Evolutionary conservation across 2,329 filamentous ascomycete species (phyloP).

Genomic region (Xylaria hypoxylon): DNA sequence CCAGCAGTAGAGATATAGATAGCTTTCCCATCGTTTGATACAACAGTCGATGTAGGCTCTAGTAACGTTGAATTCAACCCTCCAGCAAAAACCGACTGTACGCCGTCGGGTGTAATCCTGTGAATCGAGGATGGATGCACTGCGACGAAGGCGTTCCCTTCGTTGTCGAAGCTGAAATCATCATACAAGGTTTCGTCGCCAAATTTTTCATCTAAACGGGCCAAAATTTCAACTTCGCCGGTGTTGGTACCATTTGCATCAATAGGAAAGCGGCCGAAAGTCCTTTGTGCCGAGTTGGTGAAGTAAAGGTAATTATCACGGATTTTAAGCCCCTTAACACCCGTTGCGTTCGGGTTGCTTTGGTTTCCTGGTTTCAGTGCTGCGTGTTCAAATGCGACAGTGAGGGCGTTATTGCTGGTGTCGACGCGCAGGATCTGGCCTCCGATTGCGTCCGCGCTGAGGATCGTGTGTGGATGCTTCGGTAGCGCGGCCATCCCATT

Average conservation of each 20-base stretch:
- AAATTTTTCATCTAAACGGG: slow-evolving; percentile 5
- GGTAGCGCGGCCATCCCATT: slow-evolving; percentile 41
- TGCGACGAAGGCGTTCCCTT: slow-evolving; percentile 40
- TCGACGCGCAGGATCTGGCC: slow-evolving; percentile 41
- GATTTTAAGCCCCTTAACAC: slow-evolving; percentile 39
- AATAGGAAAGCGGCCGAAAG: slow-evolving; percentile 33
- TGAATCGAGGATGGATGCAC: slow-evolving; percentile 38
- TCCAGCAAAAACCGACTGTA: slow-evolving; percentile 35
- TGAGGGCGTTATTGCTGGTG: slow-evolving; percentile 27
- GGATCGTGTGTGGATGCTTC: slow-evolving; percentile 31
- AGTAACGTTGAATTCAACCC: slow-evolving; percentile 26
- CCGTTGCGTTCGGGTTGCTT: slow-evolving; percentile 21
- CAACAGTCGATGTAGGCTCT: slow-evolving; percentile 38
- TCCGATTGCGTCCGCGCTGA: slow-evolving; percentile 37
- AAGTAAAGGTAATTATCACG: slow-evolving; percentile 41
- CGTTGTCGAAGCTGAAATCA: slow-evolving; percentile 40
- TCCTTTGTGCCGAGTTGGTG: slow-evolving; percentile 41
- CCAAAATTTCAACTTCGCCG: slow-evolving; percentile 38
- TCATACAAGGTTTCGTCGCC: slow-evolving; percentile 29
- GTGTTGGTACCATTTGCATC: slow-evolving; percentile 33
- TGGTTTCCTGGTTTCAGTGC: slow-evolving; percentile 24
- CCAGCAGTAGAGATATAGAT: slow-evolving; percentile 42
- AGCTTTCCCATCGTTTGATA: slow-evolving; percentile 37
- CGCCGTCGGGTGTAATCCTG: slow-evolving; percentile 39
- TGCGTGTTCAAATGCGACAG: slow-evolving; percentile 35